Evolutionary conservation across 305 asterid species (phyloP).

Genomic region (Fraxinus nigra): DNA sequence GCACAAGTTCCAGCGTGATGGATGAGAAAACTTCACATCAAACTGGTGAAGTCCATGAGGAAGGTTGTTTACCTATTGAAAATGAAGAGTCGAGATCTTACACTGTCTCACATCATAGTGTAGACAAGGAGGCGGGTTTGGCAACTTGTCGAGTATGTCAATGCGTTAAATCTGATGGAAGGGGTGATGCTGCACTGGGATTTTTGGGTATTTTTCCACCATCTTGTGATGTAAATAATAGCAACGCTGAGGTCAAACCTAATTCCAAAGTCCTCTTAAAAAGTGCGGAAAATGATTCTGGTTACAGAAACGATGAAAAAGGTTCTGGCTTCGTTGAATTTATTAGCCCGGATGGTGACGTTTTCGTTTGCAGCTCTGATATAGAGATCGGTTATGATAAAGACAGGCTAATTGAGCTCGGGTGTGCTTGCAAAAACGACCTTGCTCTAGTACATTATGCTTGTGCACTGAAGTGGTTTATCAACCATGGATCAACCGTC

Average conservation of each 20-base stretch:
- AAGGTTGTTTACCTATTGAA: slow-evolving; percentile 33
- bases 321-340: slow-evolving; percentile 66
- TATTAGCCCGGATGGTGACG: slow-evolving; percentile 81
- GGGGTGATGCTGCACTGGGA: slow-evolving; percentile 66
- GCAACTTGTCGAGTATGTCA: slow-evolving; percentile 86
- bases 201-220: slow-evolving; percentile 70
- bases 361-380: slow-evolving; percentile 71
- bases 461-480: slow-evolving; percentile 89
- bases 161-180: slow-evolving; percentile 70
- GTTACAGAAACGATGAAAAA: slow-evolving; percentile 28
- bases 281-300: slow-evolving; percentile 38
- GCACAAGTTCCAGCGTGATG: slow-evolving; percentile 31
- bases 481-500: slow-evolving; percentile 81
- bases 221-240: slow-evolving; percentile 24
- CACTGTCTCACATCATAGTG: slow-evolving; percentile 38
- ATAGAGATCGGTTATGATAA: slow-evolving; percentile 60
- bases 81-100: slow-evolving; percentile 34
- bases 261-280: slow-evolving; percentile 27
- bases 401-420: slow-evolving; percentile 68
- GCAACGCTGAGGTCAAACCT: slow-evolving; percentile 39
- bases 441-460: slow-evolving; percentile 87
- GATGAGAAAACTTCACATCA: slow-evolving; percentile 44
- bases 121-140: slow-evolving; percentile 51
- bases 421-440: slow-evolving; percentile 85
- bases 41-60: slow-evolving; percentile 29